Conservation (phyloP, 1,139 yeast species). For the Geotrichum fermentans region DNA sequence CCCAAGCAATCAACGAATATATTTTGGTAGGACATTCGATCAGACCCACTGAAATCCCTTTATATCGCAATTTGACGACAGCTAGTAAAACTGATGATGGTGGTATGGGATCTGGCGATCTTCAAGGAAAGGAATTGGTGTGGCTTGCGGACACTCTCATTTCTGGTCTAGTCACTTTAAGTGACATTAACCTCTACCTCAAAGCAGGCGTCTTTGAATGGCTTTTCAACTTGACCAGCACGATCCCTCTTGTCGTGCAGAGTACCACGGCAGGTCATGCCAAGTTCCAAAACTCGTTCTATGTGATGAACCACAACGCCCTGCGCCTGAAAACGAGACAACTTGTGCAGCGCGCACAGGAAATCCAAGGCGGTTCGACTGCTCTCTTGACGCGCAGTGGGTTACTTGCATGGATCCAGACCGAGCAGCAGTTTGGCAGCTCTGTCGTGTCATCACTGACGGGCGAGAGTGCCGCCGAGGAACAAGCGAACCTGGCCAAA, state of each 20-base stretch:
- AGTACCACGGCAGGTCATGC: constrained; percentile 10
- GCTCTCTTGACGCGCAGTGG: constrained; percentile 62
- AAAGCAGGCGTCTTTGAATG: constrained; percentile 61
- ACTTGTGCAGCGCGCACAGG: constrained; percentile 49
- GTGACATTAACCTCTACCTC: constrained; percentile 52
- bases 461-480: neutral
- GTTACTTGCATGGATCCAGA: constrained; percentile 40
- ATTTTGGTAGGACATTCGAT: constrained; percentile 49
- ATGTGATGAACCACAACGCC: constrained; percentile 18
- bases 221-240: constrained; percentile 48
- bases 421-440: neutral
- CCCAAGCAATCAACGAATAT: constrained; percentile 46
- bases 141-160: constrained; percentile 61
- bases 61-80: constrained; percentile 46
- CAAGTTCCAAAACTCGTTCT: constrained; percentile 16
- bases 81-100: constrained; percentile 46
- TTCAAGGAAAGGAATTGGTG: constrained; percentile 49
- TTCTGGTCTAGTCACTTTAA: constrained; percentile 43
- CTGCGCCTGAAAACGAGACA: constrained; percentile 41
- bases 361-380: constrained; percentile 57
- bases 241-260: constrained; percentile 39
- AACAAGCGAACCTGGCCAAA: constrained; percentile 9
- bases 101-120: constrained; percentile 10
- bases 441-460: neutral
- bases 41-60: constrained; percentile 57